Percentiles rank a stretch among this genome's conserved stretches.
Conservation (phyloP, 1,284 basidiomycete genomes). For the Sporisorium iseilematis-ciliati region DNA sequence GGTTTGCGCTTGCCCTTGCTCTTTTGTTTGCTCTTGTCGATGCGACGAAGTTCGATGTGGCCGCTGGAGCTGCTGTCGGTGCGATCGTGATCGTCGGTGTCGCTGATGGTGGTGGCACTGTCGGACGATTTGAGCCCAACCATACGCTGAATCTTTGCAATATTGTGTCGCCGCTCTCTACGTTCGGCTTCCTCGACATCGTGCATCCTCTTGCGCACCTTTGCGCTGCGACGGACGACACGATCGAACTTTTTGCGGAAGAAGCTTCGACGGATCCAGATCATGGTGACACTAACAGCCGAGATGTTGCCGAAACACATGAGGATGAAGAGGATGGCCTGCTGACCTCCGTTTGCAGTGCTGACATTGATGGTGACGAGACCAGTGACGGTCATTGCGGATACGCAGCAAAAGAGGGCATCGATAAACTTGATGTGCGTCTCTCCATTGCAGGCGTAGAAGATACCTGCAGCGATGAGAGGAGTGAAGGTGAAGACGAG, state of each 20-base stretch:
- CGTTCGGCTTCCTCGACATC: slow-evolving; percentile 67
- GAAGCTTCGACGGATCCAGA: slow-evolving; percentile 65
- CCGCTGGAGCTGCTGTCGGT: slow-evolving; percentile 52
- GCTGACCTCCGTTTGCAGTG: slow-evolving; percentile 80
- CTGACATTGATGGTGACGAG: slow-evolving; percentile 81
- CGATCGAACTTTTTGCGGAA: slow-evolving; percentile 63
- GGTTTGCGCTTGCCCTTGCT: slow-evolving; percentile 51
- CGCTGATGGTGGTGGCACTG: slow-evolving; percentile 44
- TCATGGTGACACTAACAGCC: slow-evolving; percentile 67
- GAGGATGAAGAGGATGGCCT: slow-evolving; percentile 75
- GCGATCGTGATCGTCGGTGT: slow-evolving; percentile 34
- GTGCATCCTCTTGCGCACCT: slow-evolving; percentile 59
- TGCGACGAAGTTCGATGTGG: slow-evolving; percentile 34
- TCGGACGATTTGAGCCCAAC: slow-evolving; percentile 52
- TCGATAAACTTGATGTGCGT: slow-evolving; percentile 76
- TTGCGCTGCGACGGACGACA: slow-evolving; percentile 53
- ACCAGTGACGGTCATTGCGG: slow-evolving; percentile 83
- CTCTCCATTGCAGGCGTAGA: slow-evolving; percentile 71
- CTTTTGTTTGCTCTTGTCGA: slow-evolving; percentile 45
- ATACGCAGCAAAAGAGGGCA: slow-evolving; percentile 80
- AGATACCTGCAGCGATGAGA: slow-evolving; percentile 78
- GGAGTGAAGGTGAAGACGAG: slow-evolving; percentile 80
- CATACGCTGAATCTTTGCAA: slow-evolving; percentile 56
- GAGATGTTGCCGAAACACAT: slow-evolving; percentile 68
- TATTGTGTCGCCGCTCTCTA: slow-evolving; percentile 44